Percentiles rank a stretch among this genome's conserved stretches.
Conservation (phyloP, 2,329 filamentous ascomycete genomes). For the Triangularia verruculosa region DNA sequence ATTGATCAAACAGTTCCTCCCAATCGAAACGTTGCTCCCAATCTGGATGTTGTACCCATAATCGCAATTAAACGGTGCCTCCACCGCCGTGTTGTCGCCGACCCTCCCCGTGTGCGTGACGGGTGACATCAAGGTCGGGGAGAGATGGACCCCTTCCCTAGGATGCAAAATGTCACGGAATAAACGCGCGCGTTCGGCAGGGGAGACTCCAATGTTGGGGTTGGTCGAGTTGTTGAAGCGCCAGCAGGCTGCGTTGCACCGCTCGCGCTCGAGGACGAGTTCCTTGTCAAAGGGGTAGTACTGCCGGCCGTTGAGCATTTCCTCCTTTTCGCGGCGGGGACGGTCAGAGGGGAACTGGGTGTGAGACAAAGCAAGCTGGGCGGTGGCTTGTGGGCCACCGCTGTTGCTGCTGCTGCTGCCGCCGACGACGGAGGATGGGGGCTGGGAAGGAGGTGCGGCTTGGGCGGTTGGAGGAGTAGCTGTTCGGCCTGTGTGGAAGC, state of each 20-base stretch:
- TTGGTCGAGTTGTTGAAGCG: conserved; percentile 83
- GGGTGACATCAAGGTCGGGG: conserved; percentile 52
- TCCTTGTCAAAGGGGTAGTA: conserved; percentile 78
- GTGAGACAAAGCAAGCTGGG: conserved; percentile 58
- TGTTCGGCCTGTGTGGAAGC: conserved; percentile 50
- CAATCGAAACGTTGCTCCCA: conserved; percentile 79
- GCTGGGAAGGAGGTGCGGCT: conserved; percentile 9
- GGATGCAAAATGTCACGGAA: conserved; percentile 72
- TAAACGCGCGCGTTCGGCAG: conserved; percentile 63
- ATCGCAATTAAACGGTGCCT: conserved; percentile 87
- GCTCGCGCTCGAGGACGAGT: conserved; percentile 77
- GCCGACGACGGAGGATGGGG: conserved; percentile 31
- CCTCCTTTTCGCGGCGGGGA: conserved; percentile 72
- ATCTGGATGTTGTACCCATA: conserved; percentile 91
- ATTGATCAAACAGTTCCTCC: conserved; percentile 77
- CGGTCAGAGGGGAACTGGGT: conserved; percentile 42
- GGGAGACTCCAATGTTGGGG: conserved; percentile 67
- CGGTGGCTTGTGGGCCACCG: conserved; percentile 52
- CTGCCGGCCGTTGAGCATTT: conserved; percentile 79
- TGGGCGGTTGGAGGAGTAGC: conserved; percentile 44
- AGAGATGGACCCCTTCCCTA: conserved; percentile 52
- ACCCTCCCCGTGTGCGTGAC: conserved; percentile 59
- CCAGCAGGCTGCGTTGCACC: conserved; percentile 77
- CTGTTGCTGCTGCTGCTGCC: conserved; percentile 36
- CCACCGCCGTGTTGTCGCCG: conserved; percentile 74